phyloP scores from a whole-genome alignment of 768 basidiomycete genomes.

The Phanerochaete carnosa region DNA sequence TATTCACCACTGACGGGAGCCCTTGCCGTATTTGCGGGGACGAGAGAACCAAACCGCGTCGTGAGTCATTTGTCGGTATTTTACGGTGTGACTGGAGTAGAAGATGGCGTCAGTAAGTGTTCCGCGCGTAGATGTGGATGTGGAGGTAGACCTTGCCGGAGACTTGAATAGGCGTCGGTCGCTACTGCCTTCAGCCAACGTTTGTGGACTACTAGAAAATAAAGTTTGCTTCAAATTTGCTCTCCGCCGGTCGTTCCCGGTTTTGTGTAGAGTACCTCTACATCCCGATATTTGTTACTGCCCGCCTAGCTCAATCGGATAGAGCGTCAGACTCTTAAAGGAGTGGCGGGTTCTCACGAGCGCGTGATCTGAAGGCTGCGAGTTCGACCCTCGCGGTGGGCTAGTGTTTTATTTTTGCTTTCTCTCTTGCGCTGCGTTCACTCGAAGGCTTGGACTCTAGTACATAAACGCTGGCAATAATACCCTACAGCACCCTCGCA shows the following conservation, averaged over 20 bases:
- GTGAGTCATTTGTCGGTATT: conserved; percentile 78
- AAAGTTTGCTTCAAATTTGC: conserved; percentile 9
- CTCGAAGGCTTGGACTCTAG: no score
- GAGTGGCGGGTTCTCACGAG: conserved; percentile 8
- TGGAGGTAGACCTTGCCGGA: conserved; percentile 10
- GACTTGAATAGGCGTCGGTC: conserved; percentile 12
- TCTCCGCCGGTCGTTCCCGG: conserved; percentile 11
- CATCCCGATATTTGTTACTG: conserved; percentile 10
- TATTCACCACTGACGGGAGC: conserved; percentile 88
- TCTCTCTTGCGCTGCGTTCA: neutral
- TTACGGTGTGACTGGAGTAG: conserved; percentile 17
- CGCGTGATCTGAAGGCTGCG: conserved; percentile 53
- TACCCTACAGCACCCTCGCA: no score
- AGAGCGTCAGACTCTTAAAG: conserved; percentile 64
- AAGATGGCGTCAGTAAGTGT: neutral
- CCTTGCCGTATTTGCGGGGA: conserved; percentile 93
- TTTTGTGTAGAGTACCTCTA: neutral
- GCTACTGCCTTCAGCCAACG: conserved; percentile 7
- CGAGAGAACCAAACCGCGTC: conserved; percentile 98
- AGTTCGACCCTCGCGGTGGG: conserved; percentile 65
- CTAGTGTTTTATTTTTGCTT: conserved; percentile 30
- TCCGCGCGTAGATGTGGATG: neutral
- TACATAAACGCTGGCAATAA: no score
- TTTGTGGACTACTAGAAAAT: conserved; percentile 12
- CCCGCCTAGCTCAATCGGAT: conserved; percentile 69